Evolutionary conservation across 331 rosid genomes (phyloP), one percentile per base, ranked within the genome.

Genomic region (Rhamnella rubrinervis): DNA sequence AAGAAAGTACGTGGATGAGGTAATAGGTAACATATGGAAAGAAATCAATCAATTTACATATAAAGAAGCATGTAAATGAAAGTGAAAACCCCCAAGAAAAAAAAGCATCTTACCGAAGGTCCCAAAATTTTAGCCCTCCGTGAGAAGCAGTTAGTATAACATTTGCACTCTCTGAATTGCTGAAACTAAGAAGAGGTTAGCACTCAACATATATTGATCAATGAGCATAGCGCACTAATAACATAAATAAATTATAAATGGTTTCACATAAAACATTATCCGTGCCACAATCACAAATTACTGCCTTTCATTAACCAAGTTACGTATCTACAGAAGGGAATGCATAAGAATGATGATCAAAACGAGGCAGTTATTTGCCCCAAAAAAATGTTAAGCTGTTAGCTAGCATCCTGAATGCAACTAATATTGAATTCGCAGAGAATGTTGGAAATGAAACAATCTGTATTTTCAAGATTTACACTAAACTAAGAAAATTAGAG

Each of bases 61-160:
- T 18, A 18, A 18, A 41, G 59, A 16, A 49, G 37, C 39, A 74
- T 14, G 57, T 10, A 68, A 66, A 62, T 7, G 74, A 37, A 65
- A 20, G 35, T 16, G 41, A 12, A 49, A 8, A 19, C 57, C 44
- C 21, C 44, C 21, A 50, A 5, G 23, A 70, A 14, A 6, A 53
- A 15, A 46, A 19, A 55, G 41, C 14, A 68, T 59, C 82, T 79
- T 57, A 90, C 98, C 95, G 90, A 28, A 93, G 75, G 80, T 91
- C 98, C 98, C 98, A 93, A 79, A 93, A 91, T 81, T 91, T 91
- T 31, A 93, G 79, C 74, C 96, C 91, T 64, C 88, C 97, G 71
- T 93, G 97, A 55, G 97, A 91, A 73, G 96, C 97, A 39, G 95
- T 91, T 10, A 81, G 81, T 77, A 93, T 71, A 73, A 91, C 75